These are phyloP conservation scores for Cucumis sativus DNA, from an alignment of 306 rosid genomes.

Conservation along the genomic window Cucumber_9930_V3 NC_026661.2:21286001-21286500, in stretches of 20 bases:
- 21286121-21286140: constrained; percentile 45
- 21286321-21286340: background rate
- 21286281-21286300: background rate
- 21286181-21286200: background rate
- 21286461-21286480: background rate
- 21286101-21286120: constrained; percentile 65
- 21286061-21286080: background rate
- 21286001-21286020: background rate
- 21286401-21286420: background rate
- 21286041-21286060: background rate
- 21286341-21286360: background rate
- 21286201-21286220: background rate
- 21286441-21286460: background rate
- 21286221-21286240: background rate
- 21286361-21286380: background rate
- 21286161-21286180: constrained; percentile 15
- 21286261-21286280: background rate
- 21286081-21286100: background rate
- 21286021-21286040: background rate
- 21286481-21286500: background rate
- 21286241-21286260: background rate
- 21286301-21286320: background rate
- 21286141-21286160: constrained; percentile 71
- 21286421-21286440: background rate
- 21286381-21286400: background rate